Evolutionary conservation across 805 yeast species (phyloP).

Genomic region (Ogataea populi-albae): DNA sequence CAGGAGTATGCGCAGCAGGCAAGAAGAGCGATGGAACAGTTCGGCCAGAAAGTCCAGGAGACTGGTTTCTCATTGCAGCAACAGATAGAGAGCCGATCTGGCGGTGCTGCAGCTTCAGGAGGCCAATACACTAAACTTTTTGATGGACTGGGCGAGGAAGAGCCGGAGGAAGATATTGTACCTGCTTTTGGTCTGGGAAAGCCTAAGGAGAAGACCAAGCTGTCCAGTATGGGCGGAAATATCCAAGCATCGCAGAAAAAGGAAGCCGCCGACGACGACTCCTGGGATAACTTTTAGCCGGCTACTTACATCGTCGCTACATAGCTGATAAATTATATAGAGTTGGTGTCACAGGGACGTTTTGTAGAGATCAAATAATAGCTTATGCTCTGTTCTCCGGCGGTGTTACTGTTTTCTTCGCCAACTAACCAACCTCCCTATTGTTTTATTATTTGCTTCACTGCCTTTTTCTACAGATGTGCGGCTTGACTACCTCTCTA

Average conservation of each 20-base stretch:
- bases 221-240: slow-evolving; percentile 45
- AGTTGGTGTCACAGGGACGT: too few relatives aligned
- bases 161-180: slow-evolving; percentile 38
- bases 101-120: slow-evolving; percentile 30
- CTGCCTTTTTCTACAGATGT: too few relatives aligned
- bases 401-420: too few relatives aligned
- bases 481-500: too few relatives aligned
- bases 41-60: slow-evolving; percentile 90
- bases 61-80: slow-evolving; percentile 76
- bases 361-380: too few relatives aligned
- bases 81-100: slow-evolving; percentile 45
- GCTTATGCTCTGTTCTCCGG: too few relatives aligned
- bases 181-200: slow-evolving; percentile 65
- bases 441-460: background rate
- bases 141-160: slow-evolving; percentile 49
- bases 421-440: background rate
- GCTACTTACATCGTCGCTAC: too few relatives aligned
- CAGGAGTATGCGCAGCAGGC: slow-evolving; percentile 82
- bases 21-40: slow-evolving; percentile 90
- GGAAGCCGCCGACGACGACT: slow-evolving; percentile 45
- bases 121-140: slow-evolving; percentile 52
- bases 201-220: slow-evolving; percentile 57
- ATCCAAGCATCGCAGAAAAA: slow-evolving; percentile 27
- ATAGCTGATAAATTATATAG: too few relatives aligned
- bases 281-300: slow-evolving; percentile 63